Conservation (phyloP, 345 rosid species). For the Pseudoturritis turrita region DNA sequence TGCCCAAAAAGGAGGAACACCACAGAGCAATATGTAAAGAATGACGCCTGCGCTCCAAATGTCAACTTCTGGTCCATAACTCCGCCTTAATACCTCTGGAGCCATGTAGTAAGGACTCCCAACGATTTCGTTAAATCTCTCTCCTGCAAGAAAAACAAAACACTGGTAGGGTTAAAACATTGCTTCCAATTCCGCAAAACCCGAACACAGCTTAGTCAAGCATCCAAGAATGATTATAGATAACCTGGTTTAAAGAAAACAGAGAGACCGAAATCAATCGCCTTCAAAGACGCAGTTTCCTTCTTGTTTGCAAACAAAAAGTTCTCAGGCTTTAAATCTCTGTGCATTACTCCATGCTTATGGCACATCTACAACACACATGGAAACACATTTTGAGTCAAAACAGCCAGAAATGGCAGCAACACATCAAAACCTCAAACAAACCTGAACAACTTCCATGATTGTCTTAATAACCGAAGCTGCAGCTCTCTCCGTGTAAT, state of each 20-base stretch:
- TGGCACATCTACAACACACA: constrained; percentile 65
- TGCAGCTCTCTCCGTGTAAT: constrained; percentile 93
- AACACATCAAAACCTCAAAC: background rate
- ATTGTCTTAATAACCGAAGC: constrained; percentile 74
- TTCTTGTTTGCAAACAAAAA: constrained; percentile 80
- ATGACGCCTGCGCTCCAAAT: constrained; percentile 96
- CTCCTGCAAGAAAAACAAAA: constrained; percentile 44
- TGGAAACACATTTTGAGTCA: no score
- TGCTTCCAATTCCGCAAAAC: background rate
- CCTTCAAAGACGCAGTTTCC: constrained; percentile 67
- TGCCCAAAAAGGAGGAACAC: constrained; percentile 98
- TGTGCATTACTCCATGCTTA: constrained; percentile 82
- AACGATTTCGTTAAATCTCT: constrained; percentile 78
- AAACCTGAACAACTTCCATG: constrained; percentile 84
- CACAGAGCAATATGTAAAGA: constrained; percentile 82
- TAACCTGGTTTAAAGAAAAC: constrained; percentile 86
- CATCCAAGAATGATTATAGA: background rate
- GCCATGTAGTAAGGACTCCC: constrained; percentile 99
- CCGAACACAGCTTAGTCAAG: background rate
- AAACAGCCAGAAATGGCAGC: no score
- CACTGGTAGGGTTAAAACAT: background rate
- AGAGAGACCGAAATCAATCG: constrained; percentile 91
- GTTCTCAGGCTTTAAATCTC: constrained; percentile 91
- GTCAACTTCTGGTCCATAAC: constrained; percentile 83
- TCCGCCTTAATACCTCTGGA: constrained; percentile 76